Base-by-base conservation (phyloP, 2,329 filamentous ascomycete genomes). In the Xylaria sp. region DNA sequence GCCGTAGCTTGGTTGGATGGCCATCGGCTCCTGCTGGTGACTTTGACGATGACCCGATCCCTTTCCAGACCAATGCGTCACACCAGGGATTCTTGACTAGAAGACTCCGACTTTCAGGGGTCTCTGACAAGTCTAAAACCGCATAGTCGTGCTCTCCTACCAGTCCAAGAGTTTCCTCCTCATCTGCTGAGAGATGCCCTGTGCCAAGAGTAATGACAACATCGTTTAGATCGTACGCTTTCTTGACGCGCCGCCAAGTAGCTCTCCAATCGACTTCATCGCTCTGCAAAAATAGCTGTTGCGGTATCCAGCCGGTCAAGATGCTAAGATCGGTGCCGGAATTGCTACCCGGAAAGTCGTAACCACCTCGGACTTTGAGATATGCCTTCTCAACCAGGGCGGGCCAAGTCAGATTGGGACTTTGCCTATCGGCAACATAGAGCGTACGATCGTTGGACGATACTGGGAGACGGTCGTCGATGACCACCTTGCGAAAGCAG, bases 41-140 rank as follows among this genome's bases (percentile, higher is more conserved):
- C 11, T 59, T 64, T 6, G 64, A 66, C 16, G 72, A 72, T 8
- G 74, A 75, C 3, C 73, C 79, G 44, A 74, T 69, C 1, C 85
- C 87, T 64, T 83, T 86, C 88, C 88, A 92, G 5, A 86, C 82
- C 49, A 87, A 85, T 2, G 91, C 91, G 69, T 92, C 87, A 55
- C 89, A 89, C 94, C 94, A 99, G 1, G 94, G 94, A 69, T 99
- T 99, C 75, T 99, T 99, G 64, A 99, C 83, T 0, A 97, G 80
- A 55, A 97, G 78, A 55, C 88, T 81, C 23, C 86, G 84, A 63
- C 83, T 83, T 1, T 83, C 83, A 3, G 81, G 79, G 1, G 79
- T 68, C 30, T 79, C 78, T 62, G 90, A 86, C 72, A 99, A 80
- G 60, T 94, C 87, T 55, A 97, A 79, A 2, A 99, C 86, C 2